A percentile compares a stretch with the other conserved stretches of the same genome.
Evolutionary conservation across 441 rosid genomes (phyloP).

Genomic region (Eutrema salsugineum): DNA sequence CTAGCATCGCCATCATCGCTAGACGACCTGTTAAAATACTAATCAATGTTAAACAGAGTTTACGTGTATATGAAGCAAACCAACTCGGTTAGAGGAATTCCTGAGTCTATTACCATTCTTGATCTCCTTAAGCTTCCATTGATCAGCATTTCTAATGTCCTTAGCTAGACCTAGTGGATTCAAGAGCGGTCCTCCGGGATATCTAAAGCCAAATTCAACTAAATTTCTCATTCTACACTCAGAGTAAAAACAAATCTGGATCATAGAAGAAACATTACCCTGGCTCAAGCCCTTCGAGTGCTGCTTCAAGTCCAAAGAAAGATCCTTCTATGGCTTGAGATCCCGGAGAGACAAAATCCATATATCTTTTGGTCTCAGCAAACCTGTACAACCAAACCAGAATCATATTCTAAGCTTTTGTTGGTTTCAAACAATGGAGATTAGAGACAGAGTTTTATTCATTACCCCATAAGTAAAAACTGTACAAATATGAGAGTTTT

Average conservation of each 20-base stretch:
- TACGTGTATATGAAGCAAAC: not conserved
- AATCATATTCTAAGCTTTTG: not conserved
- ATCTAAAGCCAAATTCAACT: slow-evolving; percentile 39
- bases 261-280: slow-evolving; percentile 48
- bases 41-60: not conserved
- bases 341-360: slow-evolving; percentile 83
- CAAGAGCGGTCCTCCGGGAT: slow-evolving; percentile 91
- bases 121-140: slow-evolving; percentile 90
- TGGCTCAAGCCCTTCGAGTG: slow-evolving; percentile 81
- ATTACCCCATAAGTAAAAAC: slow-evolving; percentile 82
- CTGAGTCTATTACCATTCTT: slow-evolving; percentile 53
- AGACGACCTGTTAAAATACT: slow-evolving; percentile 52
- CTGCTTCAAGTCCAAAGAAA: slow-evolving; percentile 81
- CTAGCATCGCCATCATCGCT: slow-evolving; percentile 92
- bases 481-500: slow-evolving; percentile 69
- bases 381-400: slow-evolving; percentile 37
- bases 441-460: not conserved
- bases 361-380: slow-evolving; percentile 88
- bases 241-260: not conserved
- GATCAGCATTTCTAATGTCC: slow-evolving; percentile 60
- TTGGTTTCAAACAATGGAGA: not conserved
- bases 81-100: not conserved
- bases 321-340: slow-evolving; percentile 83
- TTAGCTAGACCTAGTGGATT: slow-evolving; percentile 92
- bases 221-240: not conserved